Evolutionary conservation across 192 early-diverging fungal genomes (phyloP), one percentile per base, ranked within the genome.

Genomic region (Coemansia sp.): DNA sequence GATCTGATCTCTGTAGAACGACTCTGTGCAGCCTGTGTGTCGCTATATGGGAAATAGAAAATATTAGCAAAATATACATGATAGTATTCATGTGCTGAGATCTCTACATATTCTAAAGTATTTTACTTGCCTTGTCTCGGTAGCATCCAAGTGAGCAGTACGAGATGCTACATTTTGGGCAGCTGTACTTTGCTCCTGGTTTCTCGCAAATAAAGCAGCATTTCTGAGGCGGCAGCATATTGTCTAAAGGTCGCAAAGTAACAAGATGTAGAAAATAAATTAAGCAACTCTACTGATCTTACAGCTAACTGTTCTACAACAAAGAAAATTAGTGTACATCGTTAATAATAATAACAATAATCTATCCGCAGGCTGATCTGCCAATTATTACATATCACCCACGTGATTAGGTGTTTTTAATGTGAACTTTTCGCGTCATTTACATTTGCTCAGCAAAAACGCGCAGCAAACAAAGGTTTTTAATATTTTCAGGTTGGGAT

Each of bases 131-230:
- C 54, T 69, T 66, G 64, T 81, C 79, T 38, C 79, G 70, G 46
- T 81, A 81, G 44, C 79, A 81, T 25, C 37, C 65, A 20, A 81
- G 68, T 32, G 79, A 76, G 67, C 79, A 81, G 22, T 81, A 81
- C 11, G 68, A 16, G 13, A 73, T 72, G 6, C 25, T 22, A 63
- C 79, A 81, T 50, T 76, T 81, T n/a, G 79, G 79, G 25, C 79
- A 81, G 64, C 64, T 73, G 48, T 81, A 81, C 57, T 81, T 81
- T 66, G 79, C 79, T 16, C 61, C 43, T 2, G 70, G 74, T 44
- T 81, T 81, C 9, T 44, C 62, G 58, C 79, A 81, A 44, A 67
- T 79, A 75, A 25, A 20, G 51, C 51, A 54, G 7, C 20, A 25
- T 54, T 54, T 54, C 25, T 22, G 51, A 54, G 51, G 25, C 9